Evolutionary conservation across 2,329 filamentous ascomycete genomes (phyloP), one percentile per base, ranked within the genome.

Genomic region (Metarhizium brunneum): DNA sequence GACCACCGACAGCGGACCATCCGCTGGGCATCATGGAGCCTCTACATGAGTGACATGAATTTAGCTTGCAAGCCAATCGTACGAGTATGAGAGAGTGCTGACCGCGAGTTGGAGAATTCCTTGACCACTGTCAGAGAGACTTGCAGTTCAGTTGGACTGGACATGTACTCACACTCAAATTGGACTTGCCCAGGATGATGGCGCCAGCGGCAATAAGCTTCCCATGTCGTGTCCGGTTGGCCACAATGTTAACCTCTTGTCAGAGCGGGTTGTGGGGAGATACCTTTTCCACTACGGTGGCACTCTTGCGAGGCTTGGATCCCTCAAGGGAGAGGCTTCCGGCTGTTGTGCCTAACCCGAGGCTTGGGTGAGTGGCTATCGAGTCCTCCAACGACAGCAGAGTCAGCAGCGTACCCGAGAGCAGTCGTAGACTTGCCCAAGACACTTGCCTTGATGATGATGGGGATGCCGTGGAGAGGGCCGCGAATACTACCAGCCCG

Each of bases 401-500:
- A 13, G n/a, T 48, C 29, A 30, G 16, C 8, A 30, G 6, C 11
- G 1, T 29, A 48, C 47, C 50, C 48, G 18, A 35, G 53, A n/a
- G 47, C 32, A 38, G 30, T 29, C 14, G 8, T 1, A 6, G 6
- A 50, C 25, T 25, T 4, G 25, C 25, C 25, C 25, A 25, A 1
- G 25, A 25, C 25, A 32, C 58, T 56, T 40, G 58, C 60, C 50
- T 62, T 59, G 16, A 61, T 29, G 3, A 62, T 42, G 7, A 61
- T 57, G 2, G 61, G 61, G n/a, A 62, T 58, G 1, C 60, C 61
- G 18, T 63, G 61, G 16, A 61, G 55, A 3, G 60, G 57, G 2
- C 59, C 40, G 5, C 58, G 55, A n/a, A 56, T 10, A 8, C 54
- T 43, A 16, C 61, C 58, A 2, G 48, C 32, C 4, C 35, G 30